phyloP scores from a whole-genome alignment of 2,329 filamentous ascomycete genomes.

The Chalara sp. region DNA sequence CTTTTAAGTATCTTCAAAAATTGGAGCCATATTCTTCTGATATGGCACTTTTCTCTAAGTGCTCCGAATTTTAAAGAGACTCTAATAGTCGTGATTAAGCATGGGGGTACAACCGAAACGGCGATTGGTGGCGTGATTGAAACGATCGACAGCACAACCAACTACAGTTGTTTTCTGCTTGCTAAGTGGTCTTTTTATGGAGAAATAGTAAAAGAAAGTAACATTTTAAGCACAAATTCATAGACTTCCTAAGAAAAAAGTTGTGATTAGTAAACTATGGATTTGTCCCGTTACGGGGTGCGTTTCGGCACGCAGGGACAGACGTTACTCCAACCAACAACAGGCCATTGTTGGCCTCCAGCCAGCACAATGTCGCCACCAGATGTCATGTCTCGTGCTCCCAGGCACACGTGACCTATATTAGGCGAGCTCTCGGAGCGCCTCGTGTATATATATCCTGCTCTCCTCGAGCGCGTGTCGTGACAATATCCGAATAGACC shows the following conservation, averaged over 20 bases:
- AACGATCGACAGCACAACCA: constrained; percentile 8
- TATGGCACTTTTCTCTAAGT: constrained; percentile 13
- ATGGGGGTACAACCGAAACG: constrained; percentile 13
- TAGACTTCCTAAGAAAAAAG: neutral
- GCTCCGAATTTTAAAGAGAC: constrained; percentile 1
- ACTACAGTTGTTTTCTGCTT: constrained; percentile 5
- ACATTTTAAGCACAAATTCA: constrained; percentile 3
- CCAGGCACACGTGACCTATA: too few species aligned
- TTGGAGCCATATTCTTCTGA: constrained; percentile 8
- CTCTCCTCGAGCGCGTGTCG: too few species aligned
- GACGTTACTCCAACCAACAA: constrained; percentile 6
- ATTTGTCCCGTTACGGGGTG: too few species aligned
- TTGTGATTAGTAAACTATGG: too few species aligned
- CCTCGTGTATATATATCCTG: too few species aligned
- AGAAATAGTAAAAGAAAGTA: too few species aligned
- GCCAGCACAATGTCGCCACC: too few species aligned
- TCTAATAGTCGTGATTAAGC: neutral
- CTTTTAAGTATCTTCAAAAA: constrained; percentile 9
- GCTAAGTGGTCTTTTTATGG: neutral
- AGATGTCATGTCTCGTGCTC: too few species aligned
- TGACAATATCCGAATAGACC: too few species aligned
- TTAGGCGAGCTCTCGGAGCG: too few species aligned
- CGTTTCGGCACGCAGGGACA: constrained; percentile 7
- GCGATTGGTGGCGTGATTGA: constrained; percentile 10
- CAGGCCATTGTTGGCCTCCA: too few species aligned